Conservation (phyloP, 148 eudicot species). For the Amaranthus cruentus region DNA sequence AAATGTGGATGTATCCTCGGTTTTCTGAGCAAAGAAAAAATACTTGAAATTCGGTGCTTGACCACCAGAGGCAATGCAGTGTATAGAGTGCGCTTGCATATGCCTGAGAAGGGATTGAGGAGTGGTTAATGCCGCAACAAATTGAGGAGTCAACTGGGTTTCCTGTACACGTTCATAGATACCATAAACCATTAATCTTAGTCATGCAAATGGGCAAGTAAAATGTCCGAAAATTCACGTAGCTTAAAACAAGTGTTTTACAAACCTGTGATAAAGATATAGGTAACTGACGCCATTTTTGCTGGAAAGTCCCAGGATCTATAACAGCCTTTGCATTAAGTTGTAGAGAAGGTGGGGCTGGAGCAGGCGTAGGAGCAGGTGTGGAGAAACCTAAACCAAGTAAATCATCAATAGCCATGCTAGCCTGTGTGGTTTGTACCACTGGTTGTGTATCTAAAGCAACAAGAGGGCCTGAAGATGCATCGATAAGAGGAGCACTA, state of each 20-base stretch:
- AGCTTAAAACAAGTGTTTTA: not conserved
- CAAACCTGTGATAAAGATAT: conserved; percentile 73
- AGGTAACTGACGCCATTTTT: conserved; percentile 94
- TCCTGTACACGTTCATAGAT: conserved; percentile 46
- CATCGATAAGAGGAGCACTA: conserved; percentile 60
- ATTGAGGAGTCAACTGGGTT: conserved; percentile 54
- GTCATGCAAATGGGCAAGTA: not conserved
- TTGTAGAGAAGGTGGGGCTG: conserved; percentile 38
- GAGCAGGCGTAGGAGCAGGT: conserved; percentile 33
- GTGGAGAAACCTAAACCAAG: conserved; percentile 65
- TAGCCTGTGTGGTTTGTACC: conserved; percentile 38
- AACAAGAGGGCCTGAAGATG: conserved; percentile 41
- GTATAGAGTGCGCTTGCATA: conserved; percentile 77
- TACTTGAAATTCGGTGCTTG: conserved; percentile 95
- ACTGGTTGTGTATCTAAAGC: conserved; percentile 39
- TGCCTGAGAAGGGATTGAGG: conserved; percentile 79
- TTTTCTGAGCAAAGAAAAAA: conserved; percentile 92
- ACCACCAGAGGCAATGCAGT: conserved; percentile 98
- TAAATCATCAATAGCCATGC: conserved; percentile 83
- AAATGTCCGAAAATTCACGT: too few relatives aligned
- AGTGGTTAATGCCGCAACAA: conserved; percentile 67
- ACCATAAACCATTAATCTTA: conserved; percentile 1
- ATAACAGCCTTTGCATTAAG: conserved; percentile 80
- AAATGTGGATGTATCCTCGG: conserved; percentile 57
- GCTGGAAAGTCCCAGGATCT: conserved; percentile 85